Percentiles rank a stretch among this genome's conserved stretches.
These are phyloP conservation scores for Psilocybe tampanensis DNA, from an alignment of 768 basidiomycete species.

Conservation along the genomic window DNA sequence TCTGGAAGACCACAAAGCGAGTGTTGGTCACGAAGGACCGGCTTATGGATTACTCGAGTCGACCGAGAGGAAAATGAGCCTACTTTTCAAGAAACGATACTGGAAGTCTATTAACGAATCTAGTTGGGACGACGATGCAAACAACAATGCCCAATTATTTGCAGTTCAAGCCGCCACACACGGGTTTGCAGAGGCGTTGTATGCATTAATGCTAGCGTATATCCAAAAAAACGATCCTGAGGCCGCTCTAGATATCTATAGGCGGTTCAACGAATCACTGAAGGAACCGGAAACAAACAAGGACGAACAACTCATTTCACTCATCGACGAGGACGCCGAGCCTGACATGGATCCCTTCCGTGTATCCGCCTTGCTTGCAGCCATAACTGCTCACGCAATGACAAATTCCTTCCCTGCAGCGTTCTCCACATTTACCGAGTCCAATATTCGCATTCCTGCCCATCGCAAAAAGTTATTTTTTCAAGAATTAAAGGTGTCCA, in stretches of 20 bases:
- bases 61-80: conserved; percentile 9
- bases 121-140: conserved; percentile 4
- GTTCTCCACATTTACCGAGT: conserved; percentile 42
- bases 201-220: conserved; percentile 49
- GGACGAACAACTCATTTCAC: conserved; percentile 13
- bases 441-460: conserved; percentile 36
- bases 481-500: conserved; percentile 33
- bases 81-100: conserved; percentile 7
- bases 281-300: neutral
- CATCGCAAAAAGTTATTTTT: conserved; percentile 42
- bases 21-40: conserved; percentile 7
- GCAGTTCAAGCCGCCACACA: conserved; percentile 49
- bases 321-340: conserved; percentile 15
- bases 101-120: neutral
- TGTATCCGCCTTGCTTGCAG: conserved; percentile 49
- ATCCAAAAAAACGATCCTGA: conserved; percentile 42
- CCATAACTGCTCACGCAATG: conserved; percentile 63
- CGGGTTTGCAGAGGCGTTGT: conserved; percentile 49
- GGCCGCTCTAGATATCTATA: conserved; percentile 47
- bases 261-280: conserved; percentile 23
- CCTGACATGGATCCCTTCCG: conserved; percentile 28
- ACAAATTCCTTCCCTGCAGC: conserved; percentile 60
- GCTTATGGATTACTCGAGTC: conserved; percentile 16
- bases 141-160: conserved; percentile 41
- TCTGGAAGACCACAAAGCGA: conserved; percentile 12